Evolutionary conservation across 352 stramenopile species (phyloP), one percentile per base, ranked within the genome.

Genomic region (Poterioochromonas sp.): DNA sequence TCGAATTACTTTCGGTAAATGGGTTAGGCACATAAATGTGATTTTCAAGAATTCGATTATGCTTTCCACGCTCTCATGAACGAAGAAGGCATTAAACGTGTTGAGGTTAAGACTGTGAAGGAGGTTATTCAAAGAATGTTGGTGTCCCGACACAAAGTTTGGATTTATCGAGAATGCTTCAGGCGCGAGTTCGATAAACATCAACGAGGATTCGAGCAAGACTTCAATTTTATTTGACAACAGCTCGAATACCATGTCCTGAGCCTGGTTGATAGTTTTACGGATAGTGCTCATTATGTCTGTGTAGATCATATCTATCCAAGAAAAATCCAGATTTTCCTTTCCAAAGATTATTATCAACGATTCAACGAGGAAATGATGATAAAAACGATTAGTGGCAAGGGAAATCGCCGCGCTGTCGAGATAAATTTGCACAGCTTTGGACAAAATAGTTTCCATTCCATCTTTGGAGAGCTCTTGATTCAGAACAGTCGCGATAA

Each of bases 221-320:
- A 12, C 65, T 20, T 58, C 41, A 54, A 74, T 39, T n/a, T 74
- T 74, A 35, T 35, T 74, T 40, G 37, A 37, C 29, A 74, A 54
- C 26, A 74, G 29, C 32, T 74, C 65, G n/a, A 74, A 74, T 26
- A 74, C 53, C 35, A 74, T 29, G 29, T 74, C 65, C 29, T 74
- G 65, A 34, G 65, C 65, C 29, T 74, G 65, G 11, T 11, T 20
- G 11, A 47, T 47, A 29, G 41, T 41, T n/a, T 8, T 8, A 32
- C 62, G 15, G 39, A 71, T 12, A 44, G 11, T 8, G 26, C 5
- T 40, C 29, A 68, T 32, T 18, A 68, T 39, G 11, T 8, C 12
- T 18, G 5, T 26, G 11, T 68, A 39, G 11, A 39, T 68, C 58
- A 29, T 5, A 18, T 11, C 58, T 39, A 68, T 18, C 58, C 12